Evolutionary conservation across 495 filamentous ascomycete genomes (phyloP), one percentile per base, ranked within the genome.

Genomic region (Daldinia childiae): DNA sequence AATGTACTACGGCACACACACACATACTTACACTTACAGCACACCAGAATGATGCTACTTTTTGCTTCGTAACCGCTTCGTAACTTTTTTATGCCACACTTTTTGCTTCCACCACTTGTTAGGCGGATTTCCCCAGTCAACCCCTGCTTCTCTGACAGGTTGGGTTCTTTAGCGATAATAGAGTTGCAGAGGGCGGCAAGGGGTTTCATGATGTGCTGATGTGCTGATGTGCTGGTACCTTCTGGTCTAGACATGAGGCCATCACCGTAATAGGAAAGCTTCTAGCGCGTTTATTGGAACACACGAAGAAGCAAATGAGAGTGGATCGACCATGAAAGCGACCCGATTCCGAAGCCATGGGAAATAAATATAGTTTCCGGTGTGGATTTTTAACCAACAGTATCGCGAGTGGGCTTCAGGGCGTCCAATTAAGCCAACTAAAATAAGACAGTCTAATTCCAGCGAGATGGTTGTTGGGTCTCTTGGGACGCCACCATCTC

Each of bases 341-440:
- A 45, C 65, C 71, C 61, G 54, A 66, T 66, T 69, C 71, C 71
- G 62, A 69, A 51, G 71, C 66, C 62, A 66, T 73, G 71, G 71
- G 57, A 59, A 59, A 59, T 32, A 68, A 73, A 69, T 48, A 56
- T 57, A 52, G 61, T 60, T 51, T 73, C 71, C 62, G 52, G 52
- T 66, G 62, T 73, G 65, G 71, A 59, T 69, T 73, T 21, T 69
- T 30, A 34, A 48, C 71, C 66, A 69, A 69, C 71, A 54, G 24
- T 34, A 62, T 69, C 65, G 41, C 36, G 65, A 69, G 56, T 52
- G 70, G 70, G 65, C 70, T 56, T 69, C 61, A 45, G 58, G 66
- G 66, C 71, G 65, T 41, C 71, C 71, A 73, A 73, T 73, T 62
- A 69, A 9, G 48, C 32, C 6, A 11, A 12, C 4, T 0, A 34